Conservation (phyloP, 2,329 filamentous ascomycete species). For the Colletotrichum gloeosporioides region DNA sequence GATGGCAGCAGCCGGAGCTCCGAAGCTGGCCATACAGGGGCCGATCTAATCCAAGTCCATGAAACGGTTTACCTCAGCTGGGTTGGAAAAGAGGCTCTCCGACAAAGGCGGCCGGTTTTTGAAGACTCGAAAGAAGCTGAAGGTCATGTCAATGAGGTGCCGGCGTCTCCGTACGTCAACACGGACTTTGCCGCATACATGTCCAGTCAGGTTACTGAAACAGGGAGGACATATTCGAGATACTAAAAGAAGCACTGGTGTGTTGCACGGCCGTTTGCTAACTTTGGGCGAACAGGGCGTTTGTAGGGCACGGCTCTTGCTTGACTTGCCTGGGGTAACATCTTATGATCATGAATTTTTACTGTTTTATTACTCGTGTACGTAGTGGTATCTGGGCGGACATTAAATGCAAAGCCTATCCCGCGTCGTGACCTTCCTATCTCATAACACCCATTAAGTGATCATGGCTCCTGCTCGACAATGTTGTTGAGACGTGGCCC, state of each 20-base stretch:
- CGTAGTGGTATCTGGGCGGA: slow-evolving; percentile 7
- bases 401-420: not conserved
- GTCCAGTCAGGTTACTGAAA: not conserved
- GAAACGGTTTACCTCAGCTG: slow-evolving; percentile 41
- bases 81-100: slow-evolving; percentile 33
- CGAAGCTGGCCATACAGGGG: not conserved
- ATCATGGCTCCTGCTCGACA: slow-evolving; percentile 43
- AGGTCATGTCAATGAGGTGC: not conserved
- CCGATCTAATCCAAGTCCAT: slow-evolving; percentile 38
- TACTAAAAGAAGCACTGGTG: not conserved
- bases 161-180: slow-evolving; percentile 9
- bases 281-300: not conserved
- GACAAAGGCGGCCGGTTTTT: not conserved
- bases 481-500: slow-evolving; percentile 45
- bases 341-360: not conserved
- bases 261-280: not conserved
- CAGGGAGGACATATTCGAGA: not conserved
- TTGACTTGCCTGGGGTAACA: not conserved
- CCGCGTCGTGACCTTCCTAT: not conserved
- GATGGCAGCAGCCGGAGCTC: slow-evolving; percentile 12
- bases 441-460: not conserved
- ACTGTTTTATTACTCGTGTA: slow-evolving; percentile 14
- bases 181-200: slow-evolving; percentile 19
- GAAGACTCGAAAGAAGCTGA: slow-evolving; percentile 3
- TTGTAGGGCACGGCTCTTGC: not conserved